These are phyloP conservation scores for Ustilago xerochloae DNA, from an alignment of 1,284 basidiomycete genomes.

Conservation along the genomic window DNA sequence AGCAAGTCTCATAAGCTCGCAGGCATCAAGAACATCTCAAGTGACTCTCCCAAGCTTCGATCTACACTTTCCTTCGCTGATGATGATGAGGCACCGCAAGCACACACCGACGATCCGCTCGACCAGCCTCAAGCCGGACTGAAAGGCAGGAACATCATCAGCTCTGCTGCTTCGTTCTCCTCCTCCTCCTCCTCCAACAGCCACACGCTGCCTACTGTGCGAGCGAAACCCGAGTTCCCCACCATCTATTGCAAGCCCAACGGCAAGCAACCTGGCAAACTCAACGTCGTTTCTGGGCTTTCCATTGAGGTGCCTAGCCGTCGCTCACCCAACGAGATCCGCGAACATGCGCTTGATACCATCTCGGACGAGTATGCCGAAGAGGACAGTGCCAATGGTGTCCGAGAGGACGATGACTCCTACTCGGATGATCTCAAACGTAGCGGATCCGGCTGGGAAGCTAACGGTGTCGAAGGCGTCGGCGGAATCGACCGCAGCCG, in stretches of 20 bases:
- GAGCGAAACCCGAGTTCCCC: conserved; percentile 86
- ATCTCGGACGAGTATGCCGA: conserved; percentile 42
- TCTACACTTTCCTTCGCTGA: conserved; percentile 15
- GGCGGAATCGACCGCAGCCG: conserved; percentile 6
- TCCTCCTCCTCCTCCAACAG: conserved; percentile 35
- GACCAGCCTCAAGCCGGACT: conserved; percentile 5
- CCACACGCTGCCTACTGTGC: conserved; percentile 76
- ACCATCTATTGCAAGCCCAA: conserved; percentile 76
- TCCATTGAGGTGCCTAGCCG: conserved; percentile 86
- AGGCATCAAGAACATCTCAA: conserved; percentile 22
- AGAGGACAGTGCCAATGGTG: conserved; percentile 12
- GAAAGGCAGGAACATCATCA: conserved; percentile 13
- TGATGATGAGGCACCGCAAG: conserved; percentile 16
- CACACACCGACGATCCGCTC: conserved; percentile 44
- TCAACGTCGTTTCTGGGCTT: conserved; percentile 86
- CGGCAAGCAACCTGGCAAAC: conserved; percentile 71
- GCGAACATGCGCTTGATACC: conserved; percentile 51
- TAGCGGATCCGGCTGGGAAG: conserved; percentile 23
- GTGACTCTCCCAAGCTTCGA: conserved; percentile 4
- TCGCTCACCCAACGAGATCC: conserved; percentile 72
- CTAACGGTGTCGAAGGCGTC: neutral
- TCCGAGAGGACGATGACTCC: conserved; percentile 36
- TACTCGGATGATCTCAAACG: conserved; percentile 60
- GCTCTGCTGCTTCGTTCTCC: conserved; percentile 34
- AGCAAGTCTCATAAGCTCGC: conserved; percentile 69